Evolutionary conservation across 1,139 yeast genomes (phyloP), one percentile per base, ranked within the genome.

Genomic region (Candida freyschussii): DNA sequence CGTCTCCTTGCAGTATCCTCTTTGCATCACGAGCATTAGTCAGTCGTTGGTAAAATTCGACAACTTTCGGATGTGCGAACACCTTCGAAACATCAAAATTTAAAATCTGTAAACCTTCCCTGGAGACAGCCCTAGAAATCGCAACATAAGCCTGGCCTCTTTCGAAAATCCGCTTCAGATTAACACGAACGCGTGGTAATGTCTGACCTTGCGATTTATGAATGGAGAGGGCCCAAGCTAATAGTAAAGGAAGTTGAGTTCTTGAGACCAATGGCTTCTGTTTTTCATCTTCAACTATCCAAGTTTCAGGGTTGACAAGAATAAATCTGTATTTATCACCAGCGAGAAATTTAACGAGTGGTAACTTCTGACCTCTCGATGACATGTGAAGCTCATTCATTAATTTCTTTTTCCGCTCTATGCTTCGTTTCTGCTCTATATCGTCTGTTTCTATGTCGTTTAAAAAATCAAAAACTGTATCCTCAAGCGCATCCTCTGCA

Each of bases 141-240:
- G 96, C 96, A 19, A 89, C 96, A 55, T 91, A 91, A 0, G 95
- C 95, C 56, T 91, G 98, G 0, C 98, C 98, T 41, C 77, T 81
- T 53, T 89, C 98, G 58, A 91, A 91, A 1, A 83, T 78, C 38
- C 69, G 66, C 23, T 70, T 65, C 41, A 91, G 65, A 56, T 93
- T 95, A 6, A 91, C 95, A 47, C 75, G 75, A 2, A 86, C 95
- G 44, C 75, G 72, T 3, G 82, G 81, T 30, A 91, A 62, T 0
- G 98, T 89, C 56, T 93, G 98, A 3, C 98, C 98, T 55, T 91
- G 98, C 0, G 96, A 80, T 59, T 91, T 91, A 56, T 91, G 99
- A 31, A 91, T 89, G 0, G 96, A 86, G 26, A 91, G 60, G 0
- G 98, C 89, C 96, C 97, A 91, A 0, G 98, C 95, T 13, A 89